A percentile compares a stretch with the other conserved stretches of the same genome.
Conservation (phyloP, 306 rosid species). For the Rubus parviflorus region DNA sequence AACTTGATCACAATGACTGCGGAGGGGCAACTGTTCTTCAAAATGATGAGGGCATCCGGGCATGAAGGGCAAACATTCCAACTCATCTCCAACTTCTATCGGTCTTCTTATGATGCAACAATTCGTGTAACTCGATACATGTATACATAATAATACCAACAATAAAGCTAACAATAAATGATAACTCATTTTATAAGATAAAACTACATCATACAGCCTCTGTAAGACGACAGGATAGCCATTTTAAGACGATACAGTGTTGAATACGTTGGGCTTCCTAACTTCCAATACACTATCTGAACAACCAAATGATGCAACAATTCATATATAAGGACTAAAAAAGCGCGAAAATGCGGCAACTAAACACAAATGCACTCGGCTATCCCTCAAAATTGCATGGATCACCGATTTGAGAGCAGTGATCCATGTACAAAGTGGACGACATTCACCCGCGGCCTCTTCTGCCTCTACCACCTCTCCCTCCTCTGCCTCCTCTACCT, state of each 20-base stretch:
- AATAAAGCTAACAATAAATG: not conserved
- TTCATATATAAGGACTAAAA: not conserved
- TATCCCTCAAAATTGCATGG: not conserved
- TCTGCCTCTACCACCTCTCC: slow-evolving; percentile 41
- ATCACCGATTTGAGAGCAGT: not conserved
- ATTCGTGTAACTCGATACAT: no score
- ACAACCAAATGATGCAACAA: not conserved
- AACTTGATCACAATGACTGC: no score
- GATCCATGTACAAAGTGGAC: not conserved
- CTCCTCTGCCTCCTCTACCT: slow-evolving; percentile 30
- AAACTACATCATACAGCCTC: not conserved
- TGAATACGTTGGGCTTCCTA: not conserved
- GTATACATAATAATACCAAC: not conserved
- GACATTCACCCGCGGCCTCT: slow-evolving; percentile 31
- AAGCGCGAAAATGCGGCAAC: not conserved
- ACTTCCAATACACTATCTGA: not conserved
- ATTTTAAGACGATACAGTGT: no score
- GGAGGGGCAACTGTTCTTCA: no score
- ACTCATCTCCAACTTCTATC: no score
- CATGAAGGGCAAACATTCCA: not conserved
- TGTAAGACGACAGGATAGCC: no score
- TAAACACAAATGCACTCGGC: not conserved
- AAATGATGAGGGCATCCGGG: no score
- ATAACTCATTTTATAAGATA: not conserved
- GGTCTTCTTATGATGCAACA: no score